Base-by-base conservation (phyloP, 2,329 filamentous ascomycete species). In the Hymenoscyphus fraxineus region DNA sequence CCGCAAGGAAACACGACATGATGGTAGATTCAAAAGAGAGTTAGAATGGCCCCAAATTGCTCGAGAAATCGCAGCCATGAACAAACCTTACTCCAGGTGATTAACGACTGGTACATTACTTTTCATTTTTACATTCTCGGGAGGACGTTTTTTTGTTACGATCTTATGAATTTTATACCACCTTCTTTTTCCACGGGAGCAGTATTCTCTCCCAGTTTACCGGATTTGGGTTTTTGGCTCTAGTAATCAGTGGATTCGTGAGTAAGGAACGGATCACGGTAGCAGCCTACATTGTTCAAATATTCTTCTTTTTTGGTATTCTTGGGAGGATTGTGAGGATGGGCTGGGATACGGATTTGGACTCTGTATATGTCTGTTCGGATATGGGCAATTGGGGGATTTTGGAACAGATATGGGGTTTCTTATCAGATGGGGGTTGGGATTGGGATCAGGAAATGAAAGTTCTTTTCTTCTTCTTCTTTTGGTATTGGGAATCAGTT, bases 21-120 rank as follows among this genome's bases (percentile, higher is more conserved):
- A 78, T 75, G 81, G 77, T 77, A 70, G 39, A 15, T 70, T 89
- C 64, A 88, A 86, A 71, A 84, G 94, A 69, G 93, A 97, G 73
- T 81, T 98, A 38, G 95, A 98, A 78, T 99, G 95, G 95, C 84
- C 86, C 7, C 91, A 92, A 58, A 90, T 98, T 66, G 85, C 92
- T 6, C 84, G 93, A 69, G 94, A 98, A 78, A 93, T 99, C 70
- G 93, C 95, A 4, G 82, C 94, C 35, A 96, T 99, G 92, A 99
- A 99, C 75, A 88, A 91, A 72, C 95, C 95, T 16, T 98, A 98
- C 78, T 89, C 91, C 19, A 82, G 90, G 77, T 91, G 65, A 73
- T 61, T 12, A 19, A 13, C 9, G 10, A 19, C 12, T 22, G n/a
- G 44, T 12, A 1, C 19, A 3, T 51, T 16, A 15, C 40, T 54